Evolutionary conservation across 805 yeast genomes (phyloP), one percentile per base, ranked within the genome.

Genomic region (Middelhovenomyces tepae): DNA sequence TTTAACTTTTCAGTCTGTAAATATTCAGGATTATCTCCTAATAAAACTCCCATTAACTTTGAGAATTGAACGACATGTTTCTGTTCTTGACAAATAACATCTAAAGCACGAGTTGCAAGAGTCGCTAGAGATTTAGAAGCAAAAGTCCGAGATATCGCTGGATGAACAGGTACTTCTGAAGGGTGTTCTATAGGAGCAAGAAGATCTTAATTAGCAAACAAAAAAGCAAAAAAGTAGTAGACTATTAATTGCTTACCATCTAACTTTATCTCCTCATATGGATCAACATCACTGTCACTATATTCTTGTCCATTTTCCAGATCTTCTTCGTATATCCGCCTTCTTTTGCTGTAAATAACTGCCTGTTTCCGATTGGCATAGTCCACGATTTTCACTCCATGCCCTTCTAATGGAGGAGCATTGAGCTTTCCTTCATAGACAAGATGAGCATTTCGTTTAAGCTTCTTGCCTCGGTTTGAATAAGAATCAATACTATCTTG

Each of bases 11-110:
- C 73, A 22, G 82, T 83, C 14, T 74, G 61, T 24, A 79, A 57
- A 35, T 74, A 75, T 27, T 65, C 65, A 43, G 93, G 81, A 51
- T 84, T 89, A 51, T 89, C 97, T 4, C 96, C 95, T 31, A 89
- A 64, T 45, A 89, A 74, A 1, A 81, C 76, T 40, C 78, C 82
- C 57, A 91, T 67, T 28, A 89, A 64, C 47, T 73, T 74, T 27
- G 79, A 71, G 34, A 86, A 62, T 48, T 76, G 71, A 37, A 76
- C 74, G n/a, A 82, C 80, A 22, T 76, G 77, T 17, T 69, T 66
- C 47, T 85, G 94, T 50, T 91, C 98, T 26, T 71, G 69, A 50
- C 83, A 87, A 31, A 91, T 80, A 40, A 78, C 61, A 34, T 80
- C 79, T 16, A 87, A 73, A 11, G 91, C 73, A 40, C 85, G 84